Percentiles rank a stretch among this genome's conserved stretches.
These are phyloP conservation scores for Narthecium ossifragum DNA, from an alignment of 106 monocot genomes.

Conservation along the genomic window DNA sequence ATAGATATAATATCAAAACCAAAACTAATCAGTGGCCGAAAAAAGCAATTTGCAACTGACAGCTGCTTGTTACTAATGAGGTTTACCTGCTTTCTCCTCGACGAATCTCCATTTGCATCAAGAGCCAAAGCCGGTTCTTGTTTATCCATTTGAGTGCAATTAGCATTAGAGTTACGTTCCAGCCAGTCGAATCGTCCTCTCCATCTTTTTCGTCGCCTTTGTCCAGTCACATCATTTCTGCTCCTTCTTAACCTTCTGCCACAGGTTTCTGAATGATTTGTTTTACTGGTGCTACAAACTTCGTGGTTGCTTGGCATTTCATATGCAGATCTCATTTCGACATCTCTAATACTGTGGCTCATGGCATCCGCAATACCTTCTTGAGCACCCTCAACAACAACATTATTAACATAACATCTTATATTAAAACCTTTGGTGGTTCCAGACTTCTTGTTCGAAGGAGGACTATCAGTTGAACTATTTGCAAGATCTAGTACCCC, in stretches of 20 bases:
- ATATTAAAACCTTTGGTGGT: constrained; percentile 35
- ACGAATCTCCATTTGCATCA: constrained; percentile 19
- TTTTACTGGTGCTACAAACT: constrained; percentile 79
- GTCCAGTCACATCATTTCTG: constrained; percentile 44
- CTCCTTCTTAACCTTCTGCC: constrained; percentile 58
- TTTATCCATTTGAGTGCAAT: constrained; percentile 8
- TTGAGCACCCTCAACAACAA: constrained; percentile 23
- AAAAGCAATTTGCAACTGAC: background rate
- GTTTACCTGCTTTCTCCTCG: constrained; percentile 48
- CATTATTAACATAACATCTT: constrained; percentile 50
- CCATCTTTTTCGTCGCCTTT: constrained; percentile 75
- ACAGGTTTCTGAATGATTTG: constrained; percentile 26
- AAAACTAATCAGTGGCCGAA: too few species aligned
- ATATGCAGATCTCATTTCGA: constrained; percentile 42
- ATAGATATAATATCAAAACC: constrained; percentile 2
- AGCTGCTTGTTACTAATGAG: background rate
- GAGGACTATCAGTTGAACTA: constrained; percentile 23
- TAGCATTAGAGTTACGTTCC: constrained; percentile 14
- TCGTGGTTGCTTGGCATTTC: constrained; percentile 41
- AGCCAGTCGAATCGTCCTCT: constrained; percentile 62
- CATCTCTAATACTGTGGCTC: constrained; percentile 24
- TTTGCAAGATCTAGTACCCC: constrained; percentile 9
- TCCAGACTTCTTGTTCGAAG: constrained; percentile 23
- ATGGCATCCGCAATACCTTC: constrained; percentile 22
- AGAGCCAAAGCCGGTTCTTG: constrained; percentile 2